Conservation (phyloP, 441 rosid species). For the Aleurites moluccanus region DNA sequence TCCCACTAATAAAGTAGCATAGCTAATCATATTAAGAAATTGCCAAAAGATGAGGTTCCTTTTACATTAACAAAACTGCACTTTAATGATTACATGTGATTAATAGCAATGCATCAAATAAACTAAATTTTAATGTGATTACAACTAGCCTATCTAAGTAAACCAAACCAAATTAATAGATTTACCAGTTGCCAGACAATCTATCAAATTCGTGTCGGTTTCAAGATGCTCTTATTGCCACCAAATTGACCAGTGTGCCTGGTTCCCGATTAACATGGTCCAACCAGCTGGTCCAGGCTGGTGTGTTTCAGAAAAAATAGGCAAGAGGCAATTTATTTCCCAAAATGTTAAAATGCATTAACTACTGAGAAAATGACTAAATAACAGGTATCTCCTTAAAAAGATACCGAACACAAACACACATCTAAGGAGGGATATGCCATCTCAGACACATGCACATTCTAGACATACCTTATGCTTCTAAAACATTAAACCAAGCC, state of each 20-base stretch:
- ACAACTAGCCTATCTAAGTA: not conserved
- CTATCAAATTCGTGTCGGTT: too few species aligned
- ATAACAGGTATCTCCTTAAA: not conserved
- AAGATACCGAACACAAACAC: not conserved
- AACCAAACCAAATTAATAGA: not conserved
- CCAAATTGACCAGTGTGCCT: not conserved
- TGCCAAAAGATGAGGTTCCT: conserved; percentile 1
- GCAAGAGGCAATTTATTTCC: not conserved
- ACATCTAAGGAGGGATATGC: not conserved
- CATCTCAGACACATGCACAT: not conserved
- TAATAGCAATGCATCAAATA: not conserved
- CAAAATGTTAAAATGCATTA: not conserved
- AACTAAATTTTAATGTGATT: too few species aligned
- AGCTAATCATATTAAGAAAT: not conserved
- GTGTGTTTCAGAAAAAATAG: not conserved
- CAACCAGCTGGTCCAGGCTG: not conserved
- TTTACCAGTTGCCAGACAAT: too few species aligned
- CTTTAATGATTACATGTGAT: not conserved
- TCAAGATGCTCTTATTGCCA: not conserved
- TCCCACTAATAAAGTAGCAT: not conserved
- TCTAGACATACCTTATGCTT: not conserved
- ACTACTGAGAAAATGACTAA: not conserved
- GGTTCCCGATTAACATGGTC: not conserved
- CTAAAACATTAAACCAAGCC: not conserved
- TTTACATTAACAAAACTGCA: not conserved